These are phyloP conservation scores for Arabis hirsuta DNA, from an alignment of 345 rosid species.

Conservation along the genomic window DNA sequence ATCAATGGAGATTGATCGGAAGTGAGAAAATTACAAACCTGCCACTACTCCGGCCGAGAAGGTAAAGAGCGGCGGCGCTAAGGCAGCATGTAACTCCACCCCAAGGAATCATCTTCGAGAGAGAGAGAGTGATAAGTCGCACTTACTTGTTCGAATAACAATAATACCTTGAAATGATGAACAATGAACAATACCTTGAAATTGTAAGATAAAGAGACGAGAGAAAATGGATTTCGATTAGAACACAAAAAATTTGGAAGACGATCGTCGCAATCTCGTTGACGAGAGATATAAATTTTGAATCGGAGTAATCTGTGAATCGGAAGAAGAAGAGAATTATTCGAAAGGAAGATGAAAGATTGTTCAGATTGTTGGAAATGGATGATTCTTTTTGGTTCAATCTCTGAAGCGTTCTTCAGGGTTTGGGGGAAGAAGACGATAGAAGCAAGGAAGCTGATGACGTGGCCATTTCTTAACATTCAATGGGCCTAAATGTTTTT, in stretches of 20 bases:
- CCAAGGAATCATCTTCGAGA: constrained; percentile 71
- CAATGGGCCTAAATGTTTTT: constrained; percentile 16
- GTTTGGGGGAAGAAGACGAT: constrained; percentile 35
- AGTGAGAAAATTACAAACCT: constrained; percentile 48
- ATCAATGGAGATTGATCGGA: constrained; percentile 13
- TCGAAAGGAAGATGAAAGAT: background rate
- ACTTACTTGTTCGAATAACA: background rate
- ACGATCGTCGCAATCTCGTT: background rate
- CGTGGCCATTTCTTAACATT: constrained; percentile 19
- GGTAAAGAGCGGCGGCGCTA: constrained; percentile 84
- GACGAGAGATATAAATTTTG: constrained; percentile 6
- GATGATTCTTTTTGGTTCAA: background rate
- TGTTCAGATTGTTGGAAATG: background rate
- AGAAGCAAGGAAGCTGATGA: constrained; percentile 39
- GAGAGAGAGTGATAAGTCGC: constrained; percentile 8
- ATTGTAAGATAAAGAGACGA: no score
- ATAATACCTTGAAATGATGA: no score
- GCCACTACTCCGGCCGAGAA: constrained; percentile 93
- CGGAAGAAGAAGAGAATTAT: background rate
- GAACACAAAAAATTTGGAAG: background rate
- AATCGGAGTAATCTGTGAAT: constrained; percentile 1
- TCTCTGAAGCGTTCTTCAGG: constrained; percentile 7
- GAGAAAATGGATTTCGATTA: no score
- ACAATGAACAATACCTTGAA: no score
- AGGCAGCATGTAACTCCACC: constrained; percentile 89